phyloP scores from a whole-genome alignment of 2,329 filamentous ascomycete genomes.

The Colletotrichum higginsianum region DNA sequence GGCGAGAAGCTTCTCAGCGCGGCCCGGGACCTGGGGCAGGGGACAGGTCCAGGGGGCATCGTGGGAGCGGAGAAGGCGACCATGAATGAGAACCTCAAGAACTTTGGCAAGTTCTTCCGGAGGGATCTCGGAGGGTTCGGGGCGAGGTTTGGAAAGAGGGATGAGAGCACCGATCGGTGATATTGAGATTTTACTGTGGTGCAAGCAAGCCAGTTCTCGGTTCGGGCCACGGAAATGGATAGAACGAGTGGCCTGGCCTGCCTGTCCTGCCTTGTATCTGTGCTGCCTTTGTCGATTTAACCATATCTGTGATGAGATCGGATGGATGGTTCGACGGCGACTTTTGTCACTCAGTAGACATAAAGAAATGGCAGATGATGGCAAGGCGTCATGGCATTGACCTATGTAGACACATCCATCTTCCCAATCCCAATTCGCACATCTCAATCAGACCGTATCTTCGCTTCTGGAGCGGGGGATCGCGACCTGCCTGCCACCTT shows the following conservation, averaged over 20 bases:
- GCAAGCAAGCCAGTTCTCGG: neutral
- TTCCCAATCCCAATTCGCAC: too few species aligned
- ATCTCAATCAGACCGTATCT: too few species aligned
- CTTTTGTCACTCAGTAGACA: neutral
- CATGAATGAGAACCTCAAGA: slow-evolving; percentile 94
- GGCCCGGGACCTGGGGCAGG: slow-evolving; percentile 82
- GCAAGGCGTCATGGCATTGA: too few species aligned
- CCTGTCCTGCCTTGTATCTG: neutral
- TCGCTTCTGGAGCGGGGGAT: too few species aligned
- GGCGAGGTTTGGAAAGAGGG: slow-evolving; percentile 78
- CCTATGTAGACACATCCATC: too few species aligned
- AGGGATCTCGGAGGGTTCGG: slow-evolving; percentile 86
- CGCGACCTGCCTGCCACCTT: too few species aligned
- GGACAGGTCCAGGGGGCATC: slow-evolving; percentile 52
- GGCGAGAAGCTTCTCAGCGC: slow-evolving; percentile 92
- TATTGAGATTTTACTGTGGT: neutral
- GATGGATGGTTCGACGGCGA: too few species aligned
- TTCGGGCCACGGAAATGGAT: neutral
- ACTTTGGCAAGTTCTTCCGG: slow-evolving; percentile 96
- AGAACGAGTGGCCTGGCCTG: neutral
- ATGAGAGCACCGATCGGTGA: slow-evolving; percentile 56
- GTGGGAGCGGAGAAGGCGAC: slow-evolving; percentile 72
- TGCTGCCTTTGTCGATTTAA: neutral
- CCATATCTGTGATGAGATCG: neutral
- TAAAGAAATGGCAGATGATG: neutral